Percentiles rank a stretch among this genome's conserved stretches.
These are phyloP conservation scores for Lecanicillium sp. DNA, from an alignment of 2,329 filamentous ascomycete genomes.

Conservation along the genomic window DNA sequence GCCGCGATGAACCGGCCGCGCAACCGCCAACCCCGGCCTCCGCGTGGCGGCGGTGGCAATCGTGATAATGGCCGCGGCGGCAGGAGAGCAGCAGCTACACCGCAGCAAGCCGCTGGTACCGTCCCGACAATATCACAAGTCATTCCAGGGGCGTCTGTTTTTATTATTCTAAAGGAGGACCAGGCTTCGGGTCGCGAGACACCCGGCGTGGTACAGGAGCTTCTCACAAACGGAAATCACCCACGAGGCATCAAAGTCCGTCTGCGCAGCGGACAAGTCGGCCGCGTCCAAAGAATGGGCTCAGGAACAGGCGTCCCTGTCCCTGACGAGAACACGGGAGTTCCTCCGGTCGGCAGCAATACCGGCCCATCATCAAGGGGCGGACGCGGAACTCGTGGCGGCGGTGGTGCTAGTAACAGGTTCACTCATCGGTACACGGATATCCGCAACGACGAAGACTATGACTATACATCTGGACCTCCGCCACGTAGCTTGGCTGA, in stretches of 20 bases:
- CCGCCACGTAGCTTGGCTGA: conserved; percentile 33
- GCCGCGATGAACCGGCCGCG: conserved; percentile 21
- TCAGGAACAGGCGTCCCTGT: conserved; percentile 12
- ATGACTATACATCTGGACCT: conserved; percentile 29
- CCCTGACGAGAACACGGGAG: conserved; percentile 4
- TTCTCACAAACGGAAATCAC: conserved; percentile 67
- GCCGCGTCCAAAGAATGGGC: conserved; percentile 60
- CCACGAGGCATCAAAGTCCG: conserved; percentile 74
- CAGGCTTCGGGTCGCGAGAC: conserved; percentile 68
- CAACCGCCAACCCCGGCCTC: conserved; percentile 22
- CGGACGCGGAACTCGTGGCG: conserved; percentile 1
- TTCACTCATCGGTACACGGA: conserved; percentile 25
- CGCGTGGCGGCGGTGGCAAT: conserved; percentile 14
- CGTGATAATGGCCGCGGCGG: conserved; percentile 11
- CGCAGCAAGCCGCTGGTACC: conserved; percentile 25
- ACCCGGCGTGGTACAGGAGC: conserved; percentile 53
- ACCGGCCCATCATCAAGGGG: not conserved
- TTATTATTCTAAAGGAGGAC: conserved; percentile 68
- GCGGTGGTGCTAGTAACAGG: conserved; percentile 7
- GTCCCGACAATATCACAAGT: conserved; percentile 46
- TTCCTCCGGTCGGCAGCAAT: not conserved
- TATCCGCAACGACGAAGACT: conserved; percentile 26
- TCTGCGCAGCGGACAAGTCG: conserved; percentile 61
- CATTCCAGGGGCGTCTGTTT: conserved; percentile 53
- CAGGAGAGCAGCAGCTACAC: conserved; percentile 17